Base-by-base conservation (phyloP, 306 rosid species). In the Lagenaria siceraria region DNA sequence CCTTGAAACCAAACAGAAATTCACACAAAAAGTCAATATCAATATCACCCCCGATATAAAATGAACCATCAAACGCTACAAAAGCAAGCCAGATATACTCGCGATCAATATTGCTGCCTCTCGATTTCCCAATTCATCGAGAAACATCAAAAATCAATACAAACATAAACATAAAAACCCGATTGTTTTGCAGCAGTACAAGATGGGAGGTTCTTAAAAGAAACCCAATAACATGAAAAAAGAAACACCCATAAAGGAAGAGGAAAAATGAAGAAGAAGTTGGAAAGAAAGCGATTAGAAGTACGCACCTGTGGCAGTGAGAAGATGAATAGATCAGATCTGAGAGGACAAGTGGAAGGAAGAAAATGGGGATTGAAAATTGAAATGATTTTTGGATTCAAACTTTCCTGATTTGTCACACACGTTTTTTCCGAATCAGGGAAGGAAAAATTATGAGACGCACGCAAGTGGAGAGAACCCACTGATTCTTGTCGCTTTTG, bases 311-410 rank as follows among this genome's bases (percentile, higher is more conserved):
- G 73, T 66, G 52, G 73, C 51, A 66, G 51, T 22, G 52, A 38
- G 29, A 2, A 66, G 31, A 38, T 38, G 73, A n/a, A 38, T 66
- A 21, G 73, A 66, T 66, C 51, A 4, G 73, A 66, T 66, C 73
- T 66, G 29, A 38, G 73, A 66, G 10, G 73, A 66, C 73, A 66
- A 66, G 73, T 66, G 73, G 73, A 66, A 38, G 73, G 73, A 66
- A 66, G 52, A 38, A 38, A 38, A 66, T 19, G 25, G 14, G 24
- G 8, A 14, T 63, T 46, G 55, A 17, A 17, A 18, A 51, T 17
- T 51, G n/a, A 51, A 36, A 65, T 65, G 8, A 38, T 4, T 66
- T n/a, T 66, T 66, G 10, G 10, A 18, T 65, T 65, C 15, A 38
- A 63, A n/a, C 10, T 38, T 51, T 66, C 73, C 25, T 66, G 73